These are phyloP conservation scores for Aspergillus sp. DNA, from an alignment of 2,329 filamentous ascomycete genomes.

Conservation along the genomic window DNA sequence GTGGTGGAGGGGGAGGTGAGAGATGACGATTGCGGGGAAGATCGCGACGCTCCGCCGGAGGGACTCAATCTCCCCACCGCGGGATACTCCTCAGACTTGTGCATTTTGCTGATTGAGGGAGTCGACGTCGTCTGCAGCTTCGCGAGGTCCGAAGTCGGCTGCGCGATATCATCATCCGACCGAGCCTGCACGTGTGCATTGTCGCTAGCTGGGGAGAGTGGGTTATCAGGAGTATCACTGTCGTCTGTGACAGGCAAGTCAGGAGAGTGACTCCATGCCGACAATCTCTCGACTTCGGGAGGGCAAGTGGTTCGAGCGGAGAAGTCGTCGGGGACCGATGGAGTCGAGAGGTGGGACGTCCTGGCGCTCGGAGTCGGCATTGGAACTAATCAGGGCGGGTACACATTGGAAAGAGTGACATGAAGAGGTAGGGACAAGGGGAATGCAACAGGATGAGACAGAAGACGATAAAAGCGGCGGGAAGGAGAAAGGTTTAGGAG, in stretches of 20 bases:
- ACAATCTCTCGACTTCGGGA: conserved; percentile 34
- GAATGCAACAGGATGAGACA: conserved; percentile 9
- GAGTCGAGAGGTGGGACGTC: conserved; percentile 32
- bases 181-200: conserved; percentile 18
- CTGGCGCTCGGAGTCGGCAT: conserved; percentile 44
- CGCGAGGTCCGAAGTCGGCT: conserved; percentile 17
- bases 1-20: conserved; percentile 28
- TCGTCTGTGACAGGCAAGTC: conserved; percentile 14
- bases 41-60: conserved; percentile 23
- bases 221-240: conserved; percentile 20
- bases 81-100: conserved; percentile 23
- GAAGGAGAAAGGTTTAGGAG: conserved; percentile 4
- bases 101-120: conserved; percentile 15
- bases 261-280: conserved; percentile 24
- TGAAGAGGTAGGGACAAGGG: conserved; percentile 32
- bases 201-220: conserved; percentile 15
- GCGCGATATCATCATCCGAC: conserved; percentile 17
- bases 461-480: conserved; percentile 6
- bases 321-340: conserved; percentile 35
- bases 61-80: conserved; percentile 24
- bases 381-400: conserved; percentile 29
- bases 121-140: conserved; percentile 14
- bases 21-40: conserved; percentile 19
- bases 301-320: conserved; percentile 41
- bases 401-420: too few relatives aligned